A percentile compares a stretch with the other conserved stretches of the same genome.
phyloP scores from a whole-genome alignment of 768 basidiomycete genomes.

The Boletales sp. region DNA sequence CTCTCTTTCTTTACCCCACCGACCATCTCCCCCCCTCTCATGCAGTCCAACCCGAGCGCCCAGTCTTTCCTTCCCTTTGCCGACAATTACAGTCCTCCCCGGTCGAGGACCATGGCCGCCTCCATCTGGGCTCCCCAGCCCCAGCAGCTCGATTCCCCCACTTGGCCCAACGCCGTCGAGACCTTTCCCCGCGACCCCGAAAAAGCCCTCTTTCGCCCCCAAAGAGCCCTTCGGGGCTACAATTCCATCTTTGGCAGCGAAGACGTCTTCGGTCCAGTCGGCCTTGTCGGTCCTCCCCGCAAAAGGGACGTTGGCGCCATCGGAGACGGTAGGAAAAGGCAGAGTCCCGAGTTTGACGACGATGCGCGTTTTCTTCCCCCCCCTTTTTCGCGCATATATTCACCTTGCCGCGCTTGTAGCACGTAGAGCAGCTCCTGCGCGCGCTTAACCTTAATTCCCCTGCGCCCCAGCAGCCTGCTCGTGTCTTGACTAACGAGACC shows the following conservation, averaged over 20 bases:
- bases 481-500: slow-evolving; percentile 42
- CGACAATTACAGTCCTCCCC: slow-evolving; percentile 40
- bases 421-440: slow-evolving; percentile 78
- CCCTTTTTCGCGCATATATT: slow-evolving; percentile 28
- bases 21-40: slow-evolving; percentile 33
- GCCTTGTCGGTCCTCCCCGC: slow-evolving; percentile 33
- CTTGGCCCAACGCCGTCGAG: slow-evolving; percentile 68
- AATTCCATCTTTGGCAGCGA: slow-evolving; percentile 38
- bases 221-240: slow-evolving; percentile 23
- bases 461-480: slow-evolving; percentile 47
- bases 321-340: slow-evolving; percentile 74
- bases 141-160: slow-evolving; percentile 51
- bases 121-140: slow-evolving; percentile 87
- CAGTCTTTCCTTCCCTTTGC: slow-evolving; percentile 33
- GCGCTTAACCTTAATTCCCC: slow-evolving; percentile 80
- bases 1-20: slow-evolving; percentile 40
- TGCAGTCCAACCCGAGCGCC: slow-evolving; percentile 23
- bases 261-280: slow-evolving; percentile 64
- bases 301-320: slow-evolving; percentile 65
- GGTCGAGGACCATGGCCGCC: slow-evolving; percentile 39
- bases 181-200: slow-evolving; percentile 55
- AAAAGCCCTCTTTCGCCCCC: slow-evolving; percentile 31
- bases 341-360: slow-evolving; percentile 53
- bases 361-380: slow-evolving; percentile 27
- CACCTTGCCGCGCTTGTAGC: slow-evolving; percentile 40